Base-by-base conservation (phyloP, 345 rosid genomes). In the Camelina neglecta region DNA sequence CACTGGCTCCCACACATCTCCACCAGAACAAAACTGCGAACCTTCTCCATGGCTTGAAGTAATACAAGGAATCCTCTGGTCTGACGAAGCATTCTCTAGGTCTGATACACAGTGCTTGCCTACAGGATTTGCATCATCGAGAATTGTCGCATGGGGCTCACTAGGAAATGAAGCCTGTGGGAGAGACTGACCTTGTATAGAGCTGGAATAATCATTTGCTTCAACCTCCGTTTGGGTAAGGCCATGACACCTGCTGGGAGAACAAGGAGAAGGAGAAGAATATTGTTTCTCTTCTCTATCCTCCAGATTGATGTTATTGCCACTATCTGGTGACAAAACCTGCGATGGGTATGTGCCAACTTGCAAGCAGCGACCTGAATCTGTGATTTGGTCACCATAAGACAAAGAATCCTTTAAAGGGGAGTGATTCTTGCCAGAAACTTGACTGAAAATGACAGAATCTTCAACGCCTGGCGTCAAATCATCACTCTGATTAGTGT, bases 1-100 rank as follows among this genome's bases (percentile, higher is more conserved):
- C 72, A 76, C 83, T 24, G 90, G 80, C 77, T 78, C 88, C 94
- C 92, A 95, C 49, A 85, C 83, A 80, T 83, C 84, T 75, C 83
- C 84, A 63, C 81, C 67, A 60, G 91, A 78, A 67, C 86, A 75
- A 68, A 80, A 66, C 70, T 72, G 79, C 9, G 81, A 83, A 80
- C 73, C 80, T 69, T 75, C 80, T 71, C 55, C 89, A 70, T 77
- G 88, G 70, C 71, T 75, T 39, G 74, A 74, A 56, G 86, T 63
- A 71, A 74, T 77, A 78, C 83, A 78, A 29, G 72, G 83, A 72
- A 60, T 65, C 60, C 81, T 86, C 75, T 75, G 72, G 75, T 81
- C 74, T 29, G 82, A 81, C 41, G 87, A 82, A 81, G 76, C 71
- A 69, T 59, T 75, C 75, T 78, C 87, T 58, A 84, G 76, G 54